Percentiles rank a stretch among this genome's conserved stretches.
These are phyloP conservation scores for Talaromyces adpressus DNA, from an alignment of 495 filamentous ascomycete genomes.

Conservation along the genomic window DNA sequence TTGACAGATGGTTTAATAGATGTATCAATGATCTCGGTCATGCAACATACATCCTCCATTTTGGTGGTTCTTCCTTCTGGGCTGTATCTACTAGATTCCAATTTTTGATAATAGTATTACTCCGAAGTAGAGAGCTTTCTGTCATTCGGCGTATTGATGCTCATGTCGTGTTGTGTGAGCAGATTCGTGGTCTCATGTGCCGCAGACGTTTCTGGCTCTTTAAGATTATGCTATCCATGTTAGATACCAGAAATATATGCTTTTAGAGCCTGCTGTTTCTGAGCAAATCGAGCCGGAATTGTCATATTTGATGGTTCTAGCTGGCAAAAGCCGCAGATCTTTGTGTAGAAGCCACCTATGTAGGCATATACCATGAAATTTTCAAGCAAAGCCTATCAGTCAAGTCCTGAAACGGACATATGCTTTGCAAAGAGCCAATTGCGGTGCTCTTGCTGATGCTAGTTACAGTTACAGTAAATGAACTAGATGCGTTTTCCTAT, in stretches of 20 bases:
- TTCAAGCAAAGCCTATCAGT: not conserved
- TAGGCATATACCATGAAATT: not conserved
- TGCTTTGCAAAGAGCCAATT: not conserved
- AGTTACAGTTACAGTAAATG: not conserved
- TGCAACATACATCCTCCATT: not conserved
- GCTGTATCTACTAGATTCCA: not conserved
- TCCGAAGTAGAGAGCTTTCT: not conserved
- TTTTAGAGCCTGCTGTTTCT: not conserved
- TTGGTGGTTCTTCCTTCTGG: not conserved
- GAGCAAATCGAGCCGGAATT: not conserved
- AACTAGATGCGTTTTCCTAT: too few species aligned
- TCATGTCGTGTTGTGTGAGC: not conserved
- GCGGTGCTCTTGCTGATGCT: not conserved
- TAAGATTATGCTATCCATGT: not conserved
- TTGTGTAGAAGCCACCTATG: not conserved
- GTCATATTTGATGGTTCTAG: not conserved
- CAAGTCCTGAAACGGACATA: not conserved
- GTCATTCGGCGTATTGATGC: not conserved
- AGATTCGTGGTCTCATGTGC: not conserved
- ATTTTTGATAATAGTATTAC: too few species aligned
- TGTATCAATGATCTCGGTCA: not conserved
- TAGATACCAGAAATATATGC: not conserved
- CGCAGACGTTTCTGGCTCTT: not conserved
- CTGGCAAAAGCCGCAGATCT: not conserved
- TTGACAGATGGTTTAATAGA: not conserved